Percentiles rank a stretch among this genome's conserved stretches.
phyloP scores from a whole-genome alignment of 768 basidiomycete genomes.

The Tulasnella sp. region DNA sequence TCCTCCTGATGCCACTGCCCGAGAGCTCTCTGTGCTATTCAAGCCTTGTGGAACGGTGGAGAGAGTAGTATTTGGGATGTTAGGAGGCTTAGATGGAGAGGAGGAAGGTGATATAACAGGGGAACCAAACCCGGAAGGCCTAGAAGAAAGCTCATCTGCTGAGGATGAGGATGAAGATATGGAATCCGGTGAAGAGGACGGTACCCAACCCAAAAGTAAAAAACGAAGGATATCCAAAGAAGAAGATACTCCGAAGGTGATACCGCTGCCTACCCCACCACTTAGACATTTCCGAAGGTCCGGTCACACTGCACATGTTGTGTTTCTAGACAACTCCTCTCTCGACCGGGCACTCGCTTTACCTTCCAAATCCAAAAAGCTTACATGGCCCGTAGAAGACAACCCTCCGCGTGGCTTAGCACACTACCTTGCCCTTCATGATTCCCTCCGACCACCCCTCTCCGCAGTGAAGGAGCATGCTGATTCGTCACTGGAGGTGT shows the following conservation, averaged over 20 bases:
- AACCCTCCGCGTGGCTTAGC: conserved; percentile 49
- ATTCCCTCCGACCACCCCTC: conserved; percentile 59
- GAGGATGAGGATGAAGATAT: conserved; percentile 23
- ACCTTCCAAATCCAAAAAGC: conserved; percentile 37
- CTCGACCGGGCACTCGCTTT: conserved; percentile 45
- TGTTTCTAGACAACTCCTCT: conserved; percentile 60
- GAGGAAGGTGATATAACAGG: no score
- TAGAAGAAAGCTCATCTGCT: conserved; percentile 11
- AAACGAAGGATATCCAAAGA: conserved; percentile 32
- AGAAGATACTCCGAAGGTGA: conserved; percentile 37
- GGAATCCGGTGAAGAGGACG: conserved; percentile 20
- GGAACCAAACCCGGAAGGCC: conserved; percentile 8
- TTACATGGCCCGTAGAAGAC: conserved; percentile 36
- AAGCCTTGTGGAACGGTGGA: conserved; percentile 66
- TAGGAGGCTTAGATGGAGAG: conserved; percentile 16
- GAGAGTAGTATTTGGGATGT: conserved; percentile 46
- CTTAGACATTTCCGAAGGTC: conserved; percentile 48
- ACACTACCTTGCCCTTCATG: conserved; percentile 56
- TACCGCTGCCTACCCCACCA: conserved; percentile 42
- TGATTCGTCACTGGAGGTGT: conserved; percentile 61
- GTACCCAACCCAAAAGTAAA: conserved; percentile 23
- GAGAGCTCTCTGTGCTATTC: conserved; percentile 68
- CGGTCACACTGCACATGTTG: conserved; percentile 56
- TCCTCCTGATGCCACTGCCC: conserved; percentile 75
- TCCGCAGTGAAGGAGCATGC: conserved; percentile 63